A percentile compares a stretch with the other conserved stretches of the same genome.
phyloP scores from a whole-genome alignment of 1,139 yeast genomes.

The Scheffersomyces insectosa region DNA sequence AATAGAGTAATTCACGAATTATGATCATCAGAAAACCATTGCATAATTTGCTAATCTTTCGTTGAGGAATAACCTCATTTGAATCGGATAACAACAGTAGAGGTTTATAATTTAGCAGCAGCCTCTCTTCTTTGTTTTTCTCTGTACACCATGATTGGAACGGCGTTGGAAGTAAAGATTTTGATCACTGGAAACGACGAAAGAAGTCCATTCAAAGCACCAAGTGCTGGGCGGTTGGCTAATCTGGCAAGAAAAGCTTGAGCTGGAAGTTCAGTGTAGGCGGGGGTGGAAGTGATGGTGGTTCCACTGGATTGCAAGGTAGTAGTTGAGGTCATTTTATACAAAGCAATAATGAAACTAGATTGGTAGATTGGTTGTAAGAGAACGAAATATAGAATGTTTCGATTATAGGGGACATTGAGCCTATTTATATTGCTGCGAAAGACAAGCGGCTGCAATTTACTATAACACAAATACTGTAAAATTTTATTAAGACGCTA shows the following conservation, averaged over 20 bases:
- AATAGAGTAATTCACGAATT: not conserved
- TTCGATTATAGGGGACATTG: too few relatives aligned
- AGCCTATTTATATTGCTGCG: not conserved
- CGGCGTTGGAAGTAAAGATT: constrained; percentile 58
- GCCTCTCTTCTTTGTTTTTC: constrained; percentile 19
- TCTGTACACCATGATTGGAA: constrained; percentile 50
- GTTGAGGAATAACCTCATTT: too few relatives aligned
- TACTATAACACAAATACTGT: not conserved
- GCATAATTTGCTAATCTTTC: too few relatives aligned
- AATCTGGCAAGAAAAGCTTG: constrained; percentile 45
- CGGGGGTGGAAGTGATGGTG: not conserved
- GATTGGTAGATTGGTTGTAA: too few relatives aligned
- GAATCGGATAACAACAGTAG: too few relatives aligned
- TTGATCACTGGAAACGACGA: constrained; percentile 62
- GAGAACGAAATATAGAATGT: too few relatives aligned
- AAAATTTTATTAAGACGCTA: too few relatives aligned
- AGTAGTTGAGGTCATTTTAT: constrained; percentile 1
- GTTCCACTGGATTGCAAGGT: not conserved
- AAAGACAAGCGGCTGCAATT: not conserved
- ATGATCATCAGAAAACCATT: too few relatives aligned
- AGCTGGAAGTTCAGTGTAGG: constrained; percentile 37
- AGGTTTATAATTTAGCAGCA: constrained; percentile 1
- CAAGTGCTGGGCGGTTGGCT: constrained; percentile 56
- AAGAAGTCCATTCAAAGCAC: constrained; percentile 58
- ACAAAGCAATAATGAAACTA: too few relatives aligned